Evolutionary conservation across 2,329 filamentous ascomycete genomes (phyloP).

Genomic region (Capronia coronata): DNA sequence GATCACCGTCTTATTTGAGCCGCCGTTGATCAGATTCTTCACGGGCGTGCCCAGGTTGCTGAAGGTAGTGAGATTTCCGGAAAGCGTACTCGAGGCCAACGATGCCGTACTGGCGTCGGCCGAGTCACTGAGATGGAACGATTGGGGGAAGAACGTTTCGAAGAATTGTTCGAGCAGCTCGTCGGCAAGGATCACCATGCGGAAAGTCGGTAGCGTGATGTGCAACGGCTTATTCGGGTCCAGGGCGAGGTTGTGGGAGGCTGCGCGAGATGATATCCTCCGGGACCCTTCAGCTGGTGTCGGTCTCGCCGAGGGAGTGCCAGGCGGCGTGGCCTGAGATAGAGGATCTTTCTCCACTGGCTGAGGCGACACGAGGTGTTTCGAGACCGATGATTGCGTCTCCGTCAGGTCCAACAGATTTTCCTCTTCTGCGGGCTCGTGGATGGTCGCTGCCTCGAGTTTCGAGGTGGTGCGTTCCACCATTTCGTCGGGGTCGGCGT

Average conservation of each 20-base stretch:
- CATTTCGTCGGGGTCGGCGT: conserved; percentile 73
- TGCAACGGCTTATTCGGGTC: conserved; percentile 90
- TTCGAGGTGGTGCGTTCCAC: conserved; percentile 63
- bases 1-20: conserved; percentile 31
- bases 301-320: conserved; percentile 9
- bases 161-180: conserved; percentile 96
- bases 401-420: conserved; percentile 39
- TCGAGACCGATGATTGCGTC: conserved; percentile 31
- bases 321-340: conserved; percentile 22
- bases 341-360: conserved; percentile 24
- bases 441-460: conserved; percentile 29
- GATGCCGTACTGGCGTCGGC: conserved; percentile 41
- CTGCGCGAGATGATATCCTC: conserved; percentile 37
- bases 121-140: conserved; percentile 76
- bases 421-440: conserved; percentile 31
- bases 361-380: conserved; percentile 24
- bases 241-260: conserved; percentile 76
- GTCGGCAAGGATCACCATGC: conserved; percentile 96
- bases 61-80: conserved; percentile 77
- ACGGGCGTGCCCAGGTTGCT: conserved; percentile 57
- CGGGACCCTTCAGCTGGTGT: conserved; percentile 2
- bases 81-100: conserved; percentile 38
- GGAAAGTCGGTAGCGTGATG: conserved; percentile 94
- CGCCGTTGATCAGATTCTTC: conserved; percentile 37
- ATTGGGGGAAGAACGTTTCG: conserved; percentile 87